These are phyloP conservation scores for Kurtzmaniella quercitrusa DNA, from an alignment of 1,139 yeast genomes.

Conservation along the genomic window DNA sequence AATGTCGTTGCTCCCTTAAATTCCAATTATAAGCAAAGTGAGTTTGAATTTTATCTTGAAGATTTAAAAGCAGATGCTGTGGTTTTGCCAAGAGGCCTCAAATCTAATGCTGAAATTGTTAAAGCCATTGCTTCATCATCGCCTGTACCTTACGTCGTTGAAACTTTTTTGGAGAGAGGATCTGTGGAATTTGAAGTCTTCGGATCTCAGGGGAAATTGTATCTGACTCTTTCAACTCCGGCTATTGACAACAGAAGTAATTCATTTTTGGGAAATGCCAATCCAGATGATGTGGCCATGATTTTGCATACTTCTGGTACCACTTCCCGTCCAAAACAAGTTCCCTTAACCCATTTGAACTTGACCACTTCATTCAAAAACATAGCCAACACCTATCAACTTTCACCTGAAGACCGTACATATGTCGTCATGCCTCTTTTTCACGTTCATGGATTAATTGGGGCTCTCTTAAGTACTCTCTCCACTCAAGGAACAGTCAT, in stretches of 20 bases:
- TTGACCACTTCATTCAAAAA: constrained; percentile 55
- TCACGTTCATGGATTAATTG: constrained; percentile 69
- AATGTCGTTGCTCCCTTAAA: constrained; percentile 64
- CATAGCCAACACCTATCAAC: constrained; percentile 51
- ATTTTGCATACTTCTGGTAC: constrained; percentile 70
- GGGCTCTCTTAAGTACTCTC: constrained; percentile 57
- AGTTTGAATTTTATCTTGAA: constrained; percentile 57
- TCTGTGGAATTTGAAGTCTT: constrained; percentile 38
- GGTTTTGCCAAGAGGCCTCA: constrained; percentile 47
- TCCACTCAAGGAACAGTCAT: constrained; percentile 58
- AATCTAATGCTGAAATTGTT: constrained; percentile 38
- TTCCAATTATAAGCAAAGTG: constrained; percentile 53
- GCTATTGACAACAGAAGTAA: constrained; percentile 13
- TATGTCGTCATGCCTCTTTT: constrained; percentile 70
- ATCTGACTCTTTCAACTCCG: constrained; percentile 22
- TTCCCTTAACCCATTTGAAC: constrained; percentile 61
- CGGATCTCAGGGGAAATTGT: constrained; percentile 16
- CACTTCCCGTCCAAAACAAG: constrained; percentile 70
- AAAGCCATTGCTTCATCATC: constrained; percentile 45
- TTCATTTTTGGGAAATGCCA: constrained; percentile 35
- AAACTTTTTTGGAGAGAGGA: constrained; percentile 42
- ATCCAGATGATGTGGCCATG: constrained; percentile 51
- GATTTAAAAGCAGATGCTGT: constrained; percentile 55
- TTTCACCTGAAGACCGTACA: constrained; percentile 45
- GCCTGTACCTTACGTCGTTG: constrained; percentile 39